Conservation (phyloP, 108 stramenopile genomes). For the Nitzschia palea region DNA sequence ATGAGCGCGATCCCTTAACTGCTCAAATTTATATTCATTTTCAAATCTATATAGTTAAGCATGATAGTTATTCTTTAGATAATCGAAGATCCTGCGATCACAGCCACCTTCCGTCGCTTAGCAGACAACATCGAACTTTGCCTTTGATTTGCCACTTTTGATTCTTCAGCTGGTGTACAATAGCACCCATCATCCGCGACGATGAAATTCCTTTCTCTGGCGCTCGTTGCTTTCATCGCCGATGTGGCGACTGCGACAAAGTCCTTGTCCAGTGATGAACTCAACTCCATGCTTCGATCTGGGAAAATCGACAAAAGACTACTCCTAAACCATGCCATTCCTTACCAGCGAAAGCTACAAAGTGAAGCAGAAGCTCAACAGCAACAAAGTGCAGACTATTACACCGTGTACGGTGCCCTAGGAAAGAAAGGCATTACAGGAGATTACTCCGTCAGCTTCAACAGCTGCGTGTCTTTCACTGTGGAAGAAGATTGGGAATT, state of each 20-base stretch:
- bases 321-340: slow-evolving; percentile 3
- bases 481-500: slow-evolving; percentile 20
- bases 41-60: too few species aligned
- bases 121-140: too few species aligned
- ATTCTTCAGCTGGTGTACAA: too few species aligned
- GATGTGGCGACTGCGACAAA: slow-evolving; percentile 1
- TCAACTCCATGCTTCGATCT: slow-evolving; percentile 8
- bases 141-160: too few species aligned
- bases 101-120: too few species aligned
- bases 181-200: slow-evolving; percentile 3
- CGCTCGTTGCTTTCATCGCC: slow-evolving; percentile 26
- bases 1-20: too few species aligned
- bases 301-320: slow-evolving; percentile 5
- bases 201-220: slow-evolving; percentile 39
- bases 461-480: slow-evolving; percentile 26
- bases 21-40: too few species aligned
- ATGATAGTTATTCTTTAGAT: too few species aligned
- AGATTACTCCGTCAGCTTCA: slow-evolving; percentile 26
- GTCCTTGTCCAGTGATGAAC: neutral
- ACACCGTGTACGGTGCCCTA: neutral
- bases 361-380: neutral
- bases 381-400: neutral
- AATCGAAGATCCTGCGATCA: too few species aligned
- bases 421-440: slow-evolving; percentile 12
- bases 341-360: slow-evolving; percentile 1